Evolutionary conservation across 2,329 filamentous ascomycete species (phyloP).

Genomic region (Penicillium thymicola): DNA sequence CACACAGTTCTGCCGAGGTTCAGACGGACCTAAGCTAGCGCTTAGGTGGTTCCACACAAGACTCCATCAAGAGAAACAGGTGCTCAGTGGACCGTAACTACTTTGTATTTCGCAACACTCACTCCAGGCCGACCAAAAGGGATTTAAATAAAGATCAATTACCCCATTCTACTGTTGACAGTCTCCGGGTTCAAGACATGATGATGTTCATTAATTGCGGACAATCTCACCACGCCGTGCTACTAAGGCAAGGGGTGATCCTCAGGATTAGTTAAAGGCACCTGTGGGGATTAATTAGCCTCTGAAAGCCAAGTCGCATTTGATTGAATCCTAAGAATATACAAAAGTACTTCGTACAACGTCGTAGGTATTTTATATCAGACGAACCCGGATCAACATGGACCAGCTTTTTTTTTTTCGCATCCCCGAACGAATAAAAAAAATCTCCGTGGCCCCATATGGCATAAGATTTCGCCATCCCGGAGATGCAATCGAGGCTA

Average conservation of each 20-base stretch:
- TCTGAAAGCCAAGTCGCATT: background rate
- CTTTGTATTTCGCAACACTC: background rate
- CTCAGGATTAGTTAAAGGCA: conserved; percentile 1
- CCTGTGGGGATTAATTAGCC: background rate
- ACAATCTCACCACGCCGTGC: background rate
- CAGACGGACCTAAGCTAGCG: background rate
- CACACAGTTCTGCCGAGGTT: background rate
- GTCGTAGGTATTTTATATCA: too few relatives aligned
- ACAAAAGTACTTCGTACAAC: background rate
- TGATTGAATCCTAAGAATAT: background rate
- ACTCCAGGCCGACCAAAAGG: background rate
- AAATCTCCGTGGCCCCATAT: too few relatives aligned
- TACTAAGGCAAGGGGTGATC: conserved; percentile 20
- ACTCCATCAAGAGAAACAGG: conserved; percentile 1
- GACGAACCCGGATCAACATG: background rate
- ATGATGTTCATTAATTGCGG: conserved; percentile 4
- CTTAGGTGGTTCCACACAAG: background rate
- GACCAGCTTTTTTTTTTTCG: background rate
- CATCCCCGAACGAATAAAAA: background rate
- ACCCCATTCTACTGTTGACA: conserved; percentile 1
- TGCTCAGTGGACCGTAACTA: conserved; percentile 10
- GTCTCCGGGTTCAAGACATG: conserved; percentile 13
- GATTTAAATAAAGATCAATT: conserved; percentile 1
- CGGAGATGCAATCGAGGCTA: background rate
- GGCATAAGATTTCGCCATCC: background rate